A percentile compares a stretch with the other conserved stretches of the same genome.
Conservation (phyloP, 192 early-diverging fungal genomes). For the Podila horticola region DNA sequence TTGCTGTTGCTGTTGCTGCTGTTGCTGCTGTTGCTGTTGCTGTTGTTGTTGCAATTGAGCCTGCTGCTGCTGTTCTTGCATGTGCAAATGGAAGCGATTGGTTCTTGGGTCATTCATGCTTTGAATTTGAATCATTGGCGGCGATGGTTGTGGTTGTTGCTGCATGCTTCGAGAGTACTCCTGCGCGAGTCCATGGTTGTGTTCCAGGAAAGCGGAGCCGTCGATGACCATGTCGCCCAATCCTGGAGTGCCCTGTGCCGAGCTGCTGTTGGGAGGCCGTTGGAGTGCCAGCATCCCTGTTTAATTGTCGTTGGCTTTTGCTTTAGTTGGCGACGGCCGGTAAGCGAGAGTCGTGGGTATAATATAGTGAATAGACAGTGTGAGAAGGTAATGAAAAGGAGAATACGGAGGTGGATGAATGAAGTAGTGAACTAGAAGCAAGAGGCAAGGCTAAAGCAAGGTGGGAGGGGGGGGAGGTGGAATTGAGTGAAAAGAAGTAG, state of each 20-base stretch:
- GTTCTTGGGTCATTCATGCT: constrained; percentile 25
- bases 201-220: not conserved
- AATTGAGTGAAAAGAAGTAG: not conserved
- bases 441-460: not conserved
- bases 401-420: not conserved
- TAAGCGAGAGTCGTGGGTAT: not conserved
- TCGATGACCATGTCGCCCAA: not conserved
- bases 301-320: not conserved
- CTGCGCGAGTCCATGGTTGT: constrained; percentile 1
- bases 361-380: constrained; percentile 3
- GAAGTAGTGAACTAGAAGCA: not conserved
- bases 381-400: not conserved
- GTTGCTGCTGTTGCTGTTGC: constrained; percentile 4
- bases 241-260: not conserved
- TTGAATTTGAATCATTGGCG: constrained; percentile 39
- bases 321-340: not conserved
- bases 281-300: constrained; percentile 45
- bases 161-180: constrained; percentile 9
- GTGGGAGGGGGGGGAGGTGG: not conserved
- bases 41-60: constrained; percentile 19
- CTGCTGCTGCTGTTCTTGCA: constrained; percentile 40
- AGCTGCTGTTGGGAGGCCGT: constrained; percentile 17
- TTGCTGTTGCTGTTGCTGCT: constrained; percentile 25
- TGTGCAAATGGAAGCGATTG: constrained; percentile 25
- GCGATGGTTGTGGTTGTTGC: constrained; percentile 7